These are phyloP conservation scores for Tricholoma furcatifolium DNA, from an alignment of 768 basidiomycete genomes.

Conservation along the genomic window DNA sequence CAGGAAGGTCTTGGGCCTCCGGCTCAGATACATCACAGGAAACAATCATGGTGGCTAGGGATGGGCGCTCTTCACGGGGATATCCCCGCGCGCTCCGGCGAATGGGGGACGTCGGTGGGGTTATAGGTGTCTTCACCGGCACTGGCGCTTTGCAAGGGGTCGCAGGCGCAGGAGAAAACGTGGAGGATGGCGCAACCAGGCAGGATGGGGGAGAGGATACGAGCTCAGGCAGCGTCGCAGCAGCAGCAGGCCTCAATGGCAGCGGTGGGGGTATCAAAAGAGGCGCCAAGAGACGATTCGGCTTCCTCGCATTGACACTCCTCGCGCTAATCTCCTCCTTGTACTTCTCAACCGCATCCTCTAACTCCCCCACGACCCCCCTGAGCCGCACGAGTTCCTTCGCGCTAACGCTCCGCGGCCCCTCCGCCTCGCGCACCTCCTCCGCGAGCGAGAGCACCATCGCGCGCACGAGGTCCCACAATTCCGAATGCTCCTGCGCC, in stretches of 20 bases:
- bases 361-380: slow-evolving; percentile 48
- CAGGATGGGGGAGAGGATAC: slow-evolving; percentile 3
- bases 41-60: background rate
- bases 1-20: background rate
- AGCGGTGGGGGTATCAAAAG: slow-evolving; percentile 14
- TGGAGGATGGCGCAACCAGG: slow-evolving; percentile 5
- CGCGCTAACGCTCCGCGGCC: background rate
- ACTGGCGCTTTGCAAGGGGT: background rate
- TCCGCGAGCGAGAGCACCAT: slow-evolving; percentile 63
- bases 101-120: slow-evolving; percentile 21
- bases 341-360: slow-evolving; percentile 42
- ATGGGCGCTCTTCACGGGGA: background rate
- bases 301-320: slow-evolving; percentile 6
- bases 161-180: too few species aligned
- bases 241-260: background rate
- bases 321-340: slow-evolving; percentile 22
- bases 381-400: slow-evolving; percentile 50
- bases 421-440: slow-evolving; percentile 55
- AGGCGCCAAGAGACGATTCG: slow-evolving; percentile 10
- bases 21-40: background rate
- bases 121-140: slow-evolving; percentile 17
- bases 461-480: slow-evolving; percentile 55
- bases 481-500: slow-evolving; percentile 62
- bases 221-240: too few species aligned
- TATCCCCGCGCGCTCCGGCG: background rate